Base-by-base conservation (phyloP, 2,329 filamentous ascomycete species). In the Aureobasidium sp. region DNA sequence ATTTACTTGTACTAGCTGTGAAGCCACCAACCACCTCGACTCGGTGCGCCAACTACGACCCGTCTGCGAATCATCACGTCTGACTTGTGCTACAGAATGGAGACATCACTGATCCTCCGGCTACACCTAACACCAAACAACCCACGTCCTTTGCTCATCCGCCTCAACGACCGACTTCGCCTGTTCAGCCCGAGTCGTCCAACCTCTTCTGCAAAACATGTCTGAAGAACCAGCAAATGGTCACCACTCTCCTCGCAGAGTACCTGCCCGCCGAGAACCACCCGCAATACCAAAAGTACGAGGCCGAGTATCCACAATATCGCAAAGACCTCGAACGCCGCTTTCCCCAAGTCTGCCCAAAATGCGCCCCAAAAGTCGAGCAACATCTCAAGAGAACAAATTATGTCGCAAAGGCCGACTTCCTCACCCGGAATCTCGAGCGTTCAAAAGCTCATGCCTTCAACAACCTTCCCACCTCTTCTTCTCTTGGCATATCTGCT, bases 11-110 rank as follows among this genome's bases (percentile, higher is more conserved):
- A 76, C 82, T 23, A 79, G 83, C 64, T 99, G 94, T 79, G 89
- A 94, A 69, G 89, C 92, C 20, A 86, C 87, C 63, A 99, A 97
- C 75, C 89, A 90, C 77, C 80, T 97, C 36, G 94, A 99, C 72
- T 82, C 93, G 78, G 91, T 94, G 77, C 64, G 79, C 72, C 39
- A 23, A 37, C 10, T 32, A 39, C 23, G 17, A 36, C 23, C 36
- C 63, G 37, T 63, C 23, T 26, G 2, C 48, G 36, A 37, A n/a
- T 63, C 36, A 59, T 61, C 26, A 55, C 10, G 26, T 66, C 57
- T 60, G 57, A 50, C 34, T 20, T 6, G 9, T 8, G 20, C 20
- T 26, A 23, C 70, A 94, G 89, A 85, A 90, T 72, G 93, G 93
- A 70, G 86, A 95, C 56, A 94, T 97, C 67, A 88, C 90, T 62